phyloP scores from a whole-genome alignment of 2,329 filamentous ascomycete genomes.

The Aspergillus sp. region DNA sequence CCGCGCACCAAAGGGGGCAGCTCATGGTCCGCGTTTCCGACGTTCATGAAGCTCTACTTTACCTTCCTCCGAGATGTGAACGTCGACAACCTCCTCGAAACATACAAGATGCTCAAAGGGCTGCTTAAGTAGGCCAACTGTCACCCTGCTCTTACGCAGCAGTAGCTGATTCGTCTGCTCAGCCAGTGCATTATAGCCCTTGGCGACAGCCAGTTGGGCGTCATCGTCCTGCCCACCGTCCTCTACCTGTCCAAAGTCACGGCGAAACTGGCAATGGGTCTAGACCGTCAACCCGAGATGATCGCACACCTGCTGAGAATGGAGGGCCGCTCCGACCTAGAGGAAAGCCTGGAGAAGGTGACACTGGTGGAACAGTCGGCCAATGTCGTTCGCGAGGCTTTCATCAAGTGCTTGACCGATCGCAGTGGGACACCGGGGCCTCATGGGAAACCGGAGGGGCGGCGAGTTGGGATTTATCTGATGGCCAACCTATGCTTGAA shows the following conservation, averaged over 20 bases:
- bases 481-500: constrained; percentile 87
- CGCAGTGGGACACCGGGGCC: constrained; percentile 55
- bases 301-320: constrained; percentile 51
- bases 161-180: constrained; percentile 2
- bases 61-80: constrained; percentile 73
- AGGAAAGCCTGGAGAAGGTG: constrained; percentile 58
- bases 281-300: constrained; percentile 72
- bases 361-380: constrained; percentile 80
- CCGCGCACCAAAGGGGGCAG: constrained; percentile 56
- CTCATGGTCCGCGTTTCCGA: constrained; percentile 66
- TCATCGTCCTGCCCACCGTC: constrained; percentile 72
- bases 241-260: constrained; percentile 73
- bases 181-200: constrained; percentile 79
- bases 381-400: constrained; percentile 81
- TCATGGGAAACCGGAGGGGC: constrained; percentile 63
- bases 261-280: constrained; percentile 70
- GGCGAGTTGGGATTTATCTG: constrained; percentile 78
- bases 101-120: constrained; percentile 64
- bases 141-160: neutral
- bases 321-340: constrained; percentile 38
- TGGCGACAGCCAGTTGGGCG: constrained; percentile 66
- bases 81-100: constrained; percentile 61
- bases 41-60: constrained; percentile 74
- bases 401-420: constrained; percentile 81
- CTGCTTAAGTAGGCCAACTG: constrained; percentile 58